These are phyloP conservation scores for Dactylis glomerata DNA, from an alignment of 176 grass and related monocot species.

Conservation along the genomic window DNA sequence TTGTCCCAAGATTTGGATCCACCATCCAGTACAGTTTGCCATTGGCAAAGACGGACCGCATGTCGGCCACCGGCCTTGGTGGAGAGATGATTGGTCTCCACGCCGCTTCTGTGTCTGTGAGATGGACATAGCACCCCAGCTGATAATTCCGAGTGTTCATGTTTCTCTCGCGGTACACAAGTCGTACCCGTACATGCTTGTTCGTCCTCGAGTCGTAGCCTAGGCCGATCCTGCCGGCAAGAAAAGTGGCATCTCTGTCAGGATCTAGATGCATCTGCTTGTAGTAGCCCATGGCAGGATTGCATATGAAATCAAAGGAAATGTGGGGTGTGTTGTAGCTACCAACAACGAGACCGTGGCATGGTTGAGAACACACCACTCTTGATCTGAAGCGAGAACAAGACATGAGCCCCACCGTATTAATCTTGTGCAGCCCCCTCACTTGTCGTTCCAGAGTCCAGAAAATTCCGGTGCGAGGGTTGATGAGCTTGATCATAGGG, in stretches of 20 bases:
- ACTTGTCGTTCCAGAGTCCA: not conserved
- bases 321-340: not conserved
- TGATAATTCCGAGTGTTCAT: not conserved
- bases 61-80: not conserved
- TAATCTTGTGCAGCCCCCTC: not conserved
- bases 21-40: conserved; percentile 24
- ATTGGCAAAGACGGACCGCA: not conserved
- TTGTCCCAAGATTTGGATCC: not conserved
- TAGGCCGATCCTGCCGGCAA: not conserved
- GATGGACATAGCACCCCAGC: not conserved
- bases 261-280: not conserved
- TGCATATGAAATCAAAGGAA: conserved; percentile 13
- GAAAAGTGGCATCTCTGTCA: not conserved
- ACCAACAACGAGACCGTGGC: conserved; percentile 2
- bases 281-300: not conserved
- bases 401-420: not conserved
- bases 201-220: not conserved
- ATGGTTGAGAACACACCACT: conserved; percentile 15
- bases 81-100: not conserved
- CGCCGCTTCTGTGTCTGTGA: not conserved
- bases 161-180: not conserved
- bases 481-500: not conserved
- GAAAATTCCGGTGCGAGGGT: not conserved
- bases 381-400: not conserved
- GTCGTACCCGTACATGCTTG: not conserved